These are phyloP conservation scores for Cutaneotrichosporon mucoides DNA, from an alignment of 1,284 basidiomycete genomes.

Conservation along the genomic window DNA sequence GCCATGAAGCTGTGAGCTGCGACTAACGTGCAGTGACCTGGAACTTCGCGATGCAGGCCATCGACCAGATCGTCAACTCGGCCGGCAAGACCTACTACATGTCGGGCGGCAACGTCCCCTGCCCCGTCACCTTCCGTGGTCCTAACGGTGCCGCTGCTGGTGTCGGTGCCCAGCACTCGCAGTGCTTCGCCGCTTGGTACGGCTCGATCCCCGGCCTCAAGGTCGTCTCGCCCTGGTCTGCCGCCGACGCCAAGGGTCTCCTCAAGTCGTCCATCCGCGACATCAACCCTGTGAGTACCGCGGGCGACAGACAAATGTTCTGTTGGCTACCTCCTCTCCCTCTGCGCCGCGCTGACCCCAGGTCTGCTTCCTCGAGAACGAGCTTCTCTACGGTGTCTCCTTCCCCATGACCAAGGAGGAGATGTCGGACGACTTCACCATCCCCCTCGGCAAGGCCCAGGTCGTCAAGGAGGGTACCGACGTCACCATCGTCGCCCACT, in stretches of 20 bases:
- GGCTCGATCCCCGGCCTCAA: slow-evolving; percentile 94
- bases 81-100: slow-evolving; percentile 99
- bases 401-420: slow-evolving; percentile 95
- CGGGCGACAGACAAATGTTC: too few species aligned
- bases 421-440: slow-evolving; percentile 86
- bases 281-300: slow-evolving; percentile 70
- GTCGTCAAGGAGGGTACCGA: slow-evolving; percentile 89
- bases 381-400: slow-evolving; percentile 94
- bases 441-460: slow-evolving; percentile 98
- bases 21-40: slow-evolving; percentile 41
- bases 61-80: slow-evolving; percentile 99
- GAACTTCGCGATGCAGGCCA: slow-evolving; percentile 62
- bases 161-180: slow-evolving; percentile 84
- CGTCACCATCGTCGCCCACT: slow-evolving; percentile 94
- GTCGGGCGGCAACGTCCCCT: slow-evolving; percentile 97
- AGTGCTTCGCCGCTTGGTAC: slow-evolving; percentile 92
- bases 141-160: slow-evolving; percentile 98
- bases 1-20: too few species aligned
- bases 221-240: slow-evolving; percentile 94
- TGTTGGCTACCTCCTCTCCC: too few species aligned
- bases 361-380: slow-evolving; percentile 96
- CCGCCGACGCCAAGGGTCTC: slow-evolving; percentile 97
- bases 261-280: slow-evolving; percentile 97
- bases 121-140: slow-evolving; percentile 98
- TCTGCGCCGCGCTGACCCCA: slow-evolving; percentile 6